Base-by-base conservation (phyloP, 495 filamentous ascomycete species). In the Aspergillus cristatus region DNA sequence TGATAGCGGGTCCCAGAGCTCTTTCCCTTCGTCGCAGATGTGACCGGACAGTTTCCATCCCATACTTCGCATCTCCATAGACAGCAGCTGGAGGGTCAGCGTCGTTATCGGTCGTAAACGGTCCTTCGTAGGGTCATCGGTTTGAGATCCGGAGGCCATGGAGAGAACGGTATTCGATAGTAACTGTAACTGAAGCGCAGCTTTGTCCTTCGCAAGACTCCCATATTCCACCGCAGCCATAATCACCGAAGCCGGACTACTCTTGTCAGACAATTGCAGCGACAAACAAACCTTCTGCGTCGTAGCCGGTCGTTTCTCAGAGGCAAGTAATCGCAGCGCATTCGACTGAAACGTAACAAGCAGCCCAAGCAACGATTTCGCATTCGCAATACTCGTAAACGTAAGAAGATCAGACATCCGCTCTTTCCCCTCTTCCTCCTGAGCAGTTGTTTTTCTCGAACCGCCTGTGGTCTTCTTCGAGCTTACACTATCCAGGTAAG, bases 1-100 rank as follows among this genome's bases (percentile, higher is more conserved):
- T 3, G 72, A 61, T 26, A 89, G 70, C 10, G 86, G 86, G 3
- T 77, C 70, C 34, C 80, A 55, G 35, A 93, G 53, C 18, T 94
- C 85, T 50, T 76, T 83, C 16, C 70, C 69, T 14, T 75, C 54
- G 39, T 93, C 72, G 12, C 71, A 77, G 14, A 75, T 47, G 51
- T 91, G 87, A n/a, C 70, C 68, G 3, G 78, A 75, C 22, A 88
- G 34, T 25, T 66, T 75, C 86, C 86, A 90, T 60, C 80, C 85
- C 37, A 73, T 58, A 12, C 75, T 56, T 6, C 84, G 75, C 22
- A 76, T 68, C 34, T 77, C 71, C 11, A 94, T 62, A 1, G 79
- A 84, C 0, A 86, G 46, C 1, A 72, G 52, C 46, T 94, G 86
- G 8, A 93, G 52, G 26, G 65, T 69, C 11, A 93, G 63, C 0